These are phyloP conservation scores for Stachybotrys chartarum DNA, from an alignment of 2,329 filamentous ascomycete genomes.

Conservation along the genomic window DNA sequence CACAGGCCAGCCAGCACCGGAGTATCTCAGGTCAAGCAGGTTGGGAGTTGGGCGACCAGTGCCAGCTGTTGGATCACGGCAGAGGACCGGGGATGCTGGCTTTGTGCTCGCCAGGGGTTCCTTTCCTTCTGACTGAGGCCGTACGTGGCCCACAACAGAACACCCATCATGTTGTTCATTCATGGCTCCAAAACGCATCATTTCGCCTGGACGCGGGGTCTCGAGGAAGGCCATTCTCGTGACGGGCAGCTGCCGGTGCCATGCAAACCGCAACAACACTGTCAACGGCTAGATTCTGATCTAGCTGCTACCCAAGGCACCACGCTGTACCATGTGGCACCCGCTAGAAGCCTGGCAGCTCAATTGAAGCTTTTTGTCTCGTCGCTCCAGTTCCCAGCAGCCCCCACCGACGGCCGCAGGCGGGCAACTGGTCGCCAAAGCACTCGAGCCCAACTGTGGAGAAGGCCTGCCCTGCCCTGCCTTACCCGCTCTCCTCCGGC, in stretches of 20 bases:
- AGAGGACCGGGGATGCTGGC: not conserved
- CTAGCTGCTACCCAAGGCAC: not conserved
- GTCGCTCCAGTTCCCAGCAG: too few relatives aligned
- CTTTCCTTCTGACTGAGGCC: not conserved
- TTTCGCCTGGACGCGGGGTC: too few relatives aligned
- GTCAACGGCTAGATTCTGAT: not conserved
- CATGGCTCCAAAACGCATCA: too few relatives aligned
- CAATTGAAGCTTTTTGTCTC: not conserved
- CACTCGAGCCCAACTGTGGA: slow-evolving; percentile 30
- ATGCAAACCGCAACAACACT: not conserved
- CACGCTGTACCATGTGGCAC: not conserved
- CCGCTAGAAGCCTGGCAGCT: too few relatives aligned
- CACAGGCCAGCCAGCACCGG: too few relatives aligned
- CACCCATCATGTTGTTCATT: too few relatives aligned
- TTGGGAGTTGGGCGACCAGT: not conserved
- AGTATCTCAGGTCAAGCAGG: too few relatives aligned
- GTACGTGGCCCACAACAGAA: not conserved
- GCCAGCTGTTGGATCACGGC: not conserved
- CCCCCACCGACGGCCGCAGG: not conserved
- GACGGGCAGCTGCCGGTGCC: not conserved
- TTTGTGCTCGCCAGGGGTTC: not conserved
- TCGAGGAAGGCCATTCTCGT: too few relatives aligned
- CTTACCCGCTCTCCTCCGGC: not conserved
- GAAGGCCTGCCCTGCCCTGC: slow-evolving; percentile 11
- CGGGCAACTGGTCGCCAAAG: slow-evolving; percentile 9